Base-by-base conservation (phyloP, 192 early-diverging fungal species). In the Gigaspora rosea region DNA sequence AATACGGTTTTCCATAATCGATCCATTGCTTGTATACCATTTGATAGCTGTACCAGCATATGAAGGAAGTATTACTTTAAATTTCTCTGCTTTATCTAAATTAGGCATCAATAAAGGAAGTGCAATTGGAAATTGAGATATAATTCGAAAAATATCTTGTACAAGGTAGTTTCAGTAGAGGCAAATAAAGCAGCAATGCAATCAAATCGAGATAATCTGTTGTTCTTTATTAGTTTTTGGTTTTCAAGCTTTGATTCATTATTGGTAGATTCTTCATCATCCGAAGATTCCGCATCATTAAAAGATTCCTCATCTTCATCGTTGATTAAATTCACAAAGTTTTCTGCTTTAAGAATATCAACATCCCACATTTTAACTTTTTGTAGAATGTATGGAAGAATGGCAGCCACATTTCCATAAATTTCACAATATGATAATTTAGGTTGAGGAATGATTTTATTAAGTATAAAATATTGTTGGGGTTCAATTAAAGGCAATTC, bases 341-440 rank as follows among this genome's bases (percentile, higher is more conserved):
- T 76, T 54, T 76, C 64, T 67, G 75, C 57, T 67, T n/a, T 63
- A 76, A 76, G 64, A 35, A 69, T 47, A 56, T 76, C 41, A 69
- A 9, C 36, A 1, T 63, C 63, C 75, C 75, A 76, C 75, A 76
- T 76, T 48, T 76, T 76, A 33, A 76, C 75, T 63, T 65, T 76
- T 27, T 76, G 75, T 2, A 20, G 27, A 22, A 76, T 46, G 48
- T 67, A 76, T 12, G 65, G 75, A 36, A 76, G 75, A 67, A 52
- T 63, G 33, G 16, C 8, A 5, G 6, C 20, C 10, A 76, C 75
- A 69, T 46, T 56, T 20, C 7, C 47, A 13, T 20, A 32, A 32
- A 11, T 66, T 20, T 67, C 33, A 49, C 7, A 0, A 35, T 46
- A 66, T 1, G 9, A 18, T 4, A 76, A 56, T 50, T 76, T 63